Base-by-base conservation (phyloP, 495 filamentous ascomycete genomes). In the Annulohypoxylon maeteangense region DNA sequence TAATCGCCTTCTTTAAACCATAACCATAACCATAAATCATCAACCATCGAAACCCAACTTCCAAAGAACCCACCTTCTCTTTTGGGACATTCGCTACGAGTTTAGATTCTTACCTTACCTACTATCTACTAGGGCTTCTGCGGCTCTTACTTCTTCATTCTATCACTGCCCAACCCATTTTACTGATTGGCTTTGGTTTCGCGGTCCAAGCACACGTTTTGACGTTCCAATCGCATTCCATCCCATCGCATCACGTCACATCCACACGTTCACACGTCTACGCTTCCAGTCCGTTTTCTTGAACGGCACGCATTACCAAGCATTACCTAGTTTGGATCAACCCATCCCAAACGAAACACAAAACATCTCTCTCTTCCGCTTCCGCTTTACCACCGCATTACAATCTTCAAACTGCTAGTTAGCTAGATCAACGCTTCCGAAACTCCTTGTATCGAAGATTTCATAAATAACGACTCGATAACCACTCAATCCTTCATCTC, bases 161-260 rank as follows among this genome's bases (percentile, higher is more conserved):
- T 61, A 31, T 48, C 54, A 47, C 20, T 14, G 27, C 59, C 57
- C n/a, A 63, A 63, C 55, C 54, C 20, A 34, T 53, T 12, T 29
- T 48, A 6, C 16, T 38, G 29, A 42, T 68, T 60, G 27, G 51
- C n/a, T 55, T 57, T 67, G 54, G 53, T 55, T 68, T 68, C 54
- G 50, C 61, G 50, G 70, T 73, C 70, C 65, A 65, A 73, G 70
- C 70, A 73, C 70, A 68, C 32, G 70, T 73, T 73, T 68, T 59
- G 65, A 68, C 65, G 32, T 64, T 54, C 64, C 44, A 65, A 55
- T 68, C 61, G 53, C 60, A 68, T 68, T 48, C 47, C 36, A 65
- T 68, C 55, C 47, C 36, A 65, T 58, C 34, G 23, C 40, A 65
- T 65, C 62, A 36, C 63, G 59, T 58, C 62, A 45, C 48, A 65